A percentile compares a stretch with the other conserved stretches of the same genome.
Evolutionary conservation across 1,284 basidiomycete genomes (phyloP).

Genomic region (Ustilago xerochloae): DNA sequence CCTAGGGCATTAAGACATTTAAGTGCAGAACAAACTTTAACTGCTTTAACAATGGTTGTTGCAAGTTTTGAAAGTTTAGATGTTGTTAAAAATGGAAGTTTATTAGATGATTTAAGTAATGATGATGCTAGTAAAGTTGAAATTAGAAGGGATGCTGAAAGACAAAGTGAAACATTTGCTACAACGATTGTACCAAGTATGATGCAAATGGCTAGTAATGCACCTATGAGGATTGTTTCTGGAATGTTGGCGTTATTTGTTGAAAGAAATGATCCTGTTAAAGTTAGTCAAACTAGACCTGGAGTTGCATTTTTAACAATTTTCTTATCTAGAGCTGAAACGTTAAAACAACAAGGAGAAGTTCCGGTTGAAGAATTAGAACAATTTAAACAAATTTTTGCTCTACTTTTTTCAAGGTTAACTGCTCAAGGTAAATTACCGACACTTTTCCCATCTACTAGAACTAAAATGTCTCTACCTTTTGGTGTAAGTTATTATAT

Average conservation of each 20-base stretch:
- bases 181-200: conserved; percentile 87
- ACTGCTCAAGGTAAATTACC: conserved; percentile 74
- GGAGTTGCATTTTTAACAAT: conserved; percentile 92
- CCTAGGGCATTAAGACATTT: conserved; percentile 90
- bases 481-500: conserved; percentile 71
- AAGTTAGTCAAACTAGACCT: conserved; percentile 79
- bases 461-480: conserved; percentile 74
- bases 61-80: conserved; percentile 94
- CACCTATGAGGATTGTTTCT: conserved; percentile 82
- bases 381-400: conserved; percentile 80
- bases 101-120: conserved; percentile 38
- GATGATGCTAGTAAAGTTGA: conserved; percentile 33
- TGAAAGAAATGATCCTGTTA: conserved; percentile 81
- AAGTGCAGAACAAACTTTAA: conserved; percentile 81
- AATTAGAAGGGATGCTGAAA: conserved; percentile 76
- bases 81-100: conserved; percentile 50
- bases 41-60: conserved; percentile 88
- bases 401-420: conserved; percentile 83
- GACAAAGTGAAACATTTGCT: conserved; percentile 88
- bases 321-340: conserved; percentile 89
- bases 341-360: conserved; percentile 77
- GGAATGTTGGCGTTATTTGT: conserved; percentile 87
- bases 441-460: conserved; percentile 88
- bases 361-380: conserved; percentile 78
- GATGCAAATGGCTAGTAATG: conserved; percentile 81